Evolutionary conservation across 306 rosid genomes (phyloP).

Genomic region (Casuarina cunninghamiana): DNA sequence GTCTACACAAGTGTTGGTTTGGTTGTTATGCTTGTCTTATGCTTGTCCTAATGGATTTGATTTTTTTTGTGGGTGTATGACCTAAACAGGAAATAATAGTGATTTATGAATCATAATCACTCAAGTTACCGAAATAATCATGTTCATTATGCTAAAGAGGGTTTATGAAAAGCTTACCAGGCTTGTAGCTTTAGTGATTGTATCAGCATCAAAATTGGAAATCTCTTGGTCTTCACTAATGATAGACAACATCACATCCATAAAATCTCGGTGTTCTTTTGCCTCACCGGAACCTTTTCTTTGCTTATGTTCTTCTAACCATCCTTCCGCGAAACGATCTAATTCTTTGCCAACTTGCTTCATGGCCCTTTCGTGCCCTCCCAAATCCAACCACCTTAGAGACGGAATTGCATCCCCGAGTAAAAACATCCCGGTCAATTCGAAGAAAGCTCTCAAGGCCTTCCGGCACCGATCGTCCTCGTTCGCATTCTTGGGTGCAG

Average conservation of each 20-base stretch:
- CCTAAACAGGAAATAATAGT: too few relatives aligned
- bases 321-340: slow-evolving; percentile 6
- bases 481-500: background rate
- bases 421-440: slow-evolving; percentile 20
- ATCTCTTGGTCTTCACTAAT: background rate
- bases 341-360: slow-evolving; percentile 27
- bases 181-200: slow-evolving; percentile 22
- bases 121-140: too few relatives aligned
- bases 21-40: too few relatives aligned
- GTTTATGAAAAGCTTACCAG: background rate
- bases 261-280: slow-evolving; percentile 10
- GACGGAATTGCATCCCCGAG: slow-evolving; percentile 31
- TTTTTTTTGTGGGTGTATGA: too few relatives aligned
- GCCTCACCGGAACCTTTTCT: background rate
- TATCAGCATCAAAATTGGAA: slow-evolving; percentile 12
- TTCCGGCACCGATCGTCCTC: slow-evolving; percentile 19
- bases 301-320: slow-evolving; percentile 37
- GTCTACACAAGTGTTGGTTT: too few relatives aligned
- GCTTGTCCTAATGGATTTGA: too few relatives aligned
- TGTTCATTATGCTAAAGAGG: background rate
- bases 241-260: slow-evolving; percentile 32
- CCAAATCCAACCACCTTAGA: slow-evolving; percentile 53
- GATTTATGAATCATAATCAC: too few relatives aligned
- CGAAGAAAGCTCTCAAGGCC: background rate
- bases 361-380: slow-evolving; percentile 22